Percentiles rank a stretch among this genome's conserved stretches.
These are phyloP conservation scores for Solanum paucissectum DNA, from an alignment of 257 asterid genomes.

Conservation along the genomic window DNA sequence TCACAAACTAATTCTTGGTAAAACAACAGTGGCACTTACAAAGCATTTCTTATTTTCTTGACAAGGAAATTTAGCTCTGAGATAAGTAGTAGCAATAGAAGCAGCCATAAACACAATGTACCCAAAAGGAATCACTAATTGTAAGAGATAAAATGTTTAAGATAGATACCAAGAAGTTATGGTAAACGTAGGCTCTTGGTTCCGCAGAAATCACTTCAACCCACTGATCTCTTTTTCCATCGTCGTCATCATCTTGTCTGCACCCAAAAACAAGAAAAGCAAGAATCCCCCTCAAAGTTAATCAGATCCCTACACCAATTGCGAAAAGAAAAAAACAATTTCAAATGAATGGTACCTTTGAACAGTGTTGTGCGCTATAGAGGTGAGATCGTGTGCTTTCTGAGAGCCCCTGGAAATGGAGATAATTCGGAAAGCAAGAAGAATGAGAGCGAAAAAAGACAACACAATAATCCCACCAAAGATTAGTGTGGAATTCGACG, in stretches of 20 bases:
- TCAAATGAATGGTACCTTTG: constrained; percentile 25
- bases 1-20: not conserved
- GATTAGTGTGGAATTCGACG: constrained; percentile 28
- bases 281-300: not conserved
- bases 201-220: constrained; percentile 91
- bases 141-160: not conserved
- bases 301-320: not conserved
- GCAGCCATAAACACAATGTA: not conserved
- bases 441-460: constrained; percentile 36
- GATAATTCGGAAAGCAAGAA: constrained; percentile 47
- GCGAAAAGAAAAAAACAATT: not conserved
- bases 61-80: not conserved
- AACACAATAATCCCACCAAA: constrained; percentile 37
- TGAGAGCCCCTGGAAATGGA: constrained; percentile 42
- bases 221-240: constrained; percentile 69
- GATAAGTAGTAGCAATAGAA: not conserved
- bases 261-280: not conserved
- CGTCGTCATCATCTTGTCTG: constrained; percentile 51
- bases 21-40: not conserved
- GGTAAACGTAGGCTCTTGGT: constrained; percentile 84
- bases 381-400: constrained; percentile 61
- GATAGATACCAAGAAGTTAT: constrained; percentile 63
- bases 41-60: not conserved
- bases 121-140: not conserved
- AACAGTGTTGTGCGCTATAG: constrained; percentile 43